phyloP scores from a whole-genome alignment of 1,284 basidiomycete genomes.

The Peniophora sp. region DNA sequence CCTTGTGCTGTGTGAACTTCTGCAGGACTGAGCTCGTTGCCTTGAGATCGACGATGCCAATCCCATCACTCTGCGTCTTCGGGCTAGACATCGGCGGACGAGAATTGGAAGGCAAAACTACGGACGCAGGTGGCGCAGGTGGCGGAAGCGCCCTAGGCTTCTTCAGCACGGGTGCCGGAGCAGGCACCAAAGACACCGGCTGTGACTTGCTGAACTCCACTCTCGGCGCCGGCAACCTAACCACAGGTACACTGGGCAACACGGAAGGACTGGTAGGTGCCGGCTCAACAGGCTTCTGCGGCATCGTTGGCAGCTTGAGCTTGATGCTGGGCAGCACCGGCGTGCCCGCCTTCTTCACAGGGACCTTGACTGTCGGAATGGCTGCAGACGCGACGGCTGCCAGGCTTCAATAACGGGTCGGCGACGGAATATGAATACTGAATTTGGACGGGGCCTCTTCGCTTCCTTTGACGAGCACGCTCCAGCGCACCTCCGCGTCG shows the following conservation, averaged over 20 bases:
- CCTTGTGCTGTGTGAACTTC: conserved; percentile 72
- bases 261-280: conserved; percentile 21
- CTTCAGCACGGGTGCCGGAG: neutral
- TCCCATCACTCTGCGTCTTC: conserved; percentile 75
- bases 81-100: conserved; percentile 39
- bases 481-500: conserved; percentile 87
- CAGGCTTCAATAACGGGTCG: conserved; percentile 62
- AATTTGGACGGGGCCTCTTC: conserved; percentile 84
- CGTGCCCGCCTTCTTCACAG: conserved; percentile 37
- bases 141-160: conserved; percentile 1
- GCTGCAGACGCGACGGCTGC: conserved; percentile 13
- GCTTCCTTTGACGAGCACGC: conserved; percentile 74
- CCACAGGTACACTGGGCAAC: conserved; percentile 9
- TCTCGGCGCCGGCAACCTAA: conserved; percentile 16
- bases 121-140: conserved; percentile 18
- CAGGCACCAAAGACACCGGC: conserved; percentile 10
- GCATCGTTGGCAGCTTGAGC: conserved; percentile 19
- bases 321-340: conserved; percentile 50
- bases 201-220: conserved; percentile 2
- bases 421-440: conserved; percentile 75
- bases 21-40: conserved; percentile 78
- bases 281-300: neutral
- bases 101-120: conserved; percentile 10
- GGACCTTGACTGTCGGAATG: conserved; percentile 42
- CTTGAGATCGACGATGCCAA: conserved; percentile 74